These are phyloP conservation scores for Bacterosira constricta DNA, from an alignment of 108 stramenopile species.

Conservation along the genomic window DNA sequence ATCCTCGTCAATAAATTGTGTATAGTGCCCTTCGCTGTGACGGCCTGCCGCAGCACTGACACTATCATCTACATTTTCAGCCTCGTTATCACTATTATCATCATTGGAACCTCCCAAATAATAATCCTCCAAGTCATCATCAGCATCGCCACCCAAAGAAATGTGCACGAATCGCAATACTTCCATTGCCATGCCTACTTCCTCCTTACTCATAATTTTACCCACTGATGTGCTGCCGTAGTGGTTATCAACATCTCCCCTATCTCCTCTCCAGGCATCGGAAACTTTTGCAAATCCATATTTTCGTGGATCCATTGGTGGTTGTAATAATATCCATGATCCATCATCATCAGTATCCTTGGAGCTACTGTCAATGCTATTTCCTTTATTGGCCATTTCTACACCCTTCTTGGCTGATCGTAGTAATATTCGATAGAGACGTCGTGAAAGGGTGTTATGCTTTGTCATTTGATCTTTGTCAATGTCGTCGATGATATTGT, in stretches of 20 bases:
- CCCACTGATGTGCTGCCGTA: background rate
- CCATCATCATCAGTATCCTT: background rate
- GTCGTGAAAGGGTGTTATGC: constrained; percentile 26
- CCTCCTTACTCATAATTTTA: constrained; percentile 23
- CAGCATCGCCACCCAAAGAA: constrained; percentile 36
- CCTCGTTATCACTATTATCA: background rate
- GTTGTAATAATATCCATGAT: constrained; percentile 40
- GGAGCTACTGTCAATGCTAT: constrained; percentile 1
- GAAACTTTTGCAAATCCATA: constrained; percentile 43
- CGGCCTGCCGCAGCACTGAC: constrained; percentile 16
- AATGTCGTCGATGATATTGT: background rate
- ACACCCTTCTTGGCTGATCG: constrained; percentile 18
- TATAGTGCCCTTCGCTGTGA: constrained; percentile 45
- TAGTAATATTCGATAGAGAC: constrained; percentile 39
- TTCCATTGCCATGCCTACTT: constrained; percentile 47
- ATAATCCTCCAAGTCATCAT: constrained; percentile 43
- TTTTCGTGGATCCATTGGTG: constrained; percentile 34
- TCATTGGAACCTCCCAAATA: constrained; percentile 16
- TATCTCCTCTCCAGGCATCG: constrained; percentile 10
- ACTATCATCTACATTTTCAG: background rate
- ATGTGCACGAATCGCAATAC: constrained; percentile 39
- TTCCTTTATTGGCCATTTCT: background rate
- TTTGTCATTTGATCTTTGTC: constrained; percentile 27
- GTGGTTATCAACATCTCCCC: background rate
- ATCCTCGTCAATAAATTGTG: constrained; percentile 45